Base-by-base conservation (phyloP, 2,329 filamentous ascomycete species). In the Colletotrichum salicis region DNA sequence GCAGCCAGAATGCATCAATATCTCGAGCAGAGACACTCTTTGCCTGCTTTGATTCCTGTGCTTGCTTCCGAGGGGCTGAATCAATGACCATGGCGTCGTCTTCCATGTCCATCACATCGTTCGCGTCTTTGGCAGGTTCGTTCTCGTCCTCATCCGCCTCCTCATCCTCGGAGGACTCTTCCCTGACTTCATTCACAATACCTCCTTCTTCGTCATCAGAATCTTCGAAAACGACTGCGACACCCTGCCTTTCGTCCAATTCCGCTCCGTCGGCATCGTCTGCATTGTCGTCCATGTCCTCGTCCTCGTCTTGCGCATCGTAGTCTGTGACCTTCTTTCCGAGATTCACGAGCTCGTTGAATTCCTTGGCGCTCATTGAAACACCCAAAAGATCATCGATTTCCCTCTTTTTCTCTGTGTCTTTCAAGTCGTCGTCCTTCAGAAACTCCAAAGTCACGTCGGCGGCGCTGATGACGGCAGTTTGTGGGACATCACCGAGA, bases 311-410 rank as follows among this genome's bases (percentile, higher is more conserved):
- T 80, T 98, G 95, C 51, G 94, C 94, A 82, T 98, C 94, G 82
- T 98, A 99, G 81, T 99, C 96, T 61, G 96, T 99, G 74, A 99
- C 97, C 84, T 99, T 99, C 86, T 99, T 99, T 75, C 95, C 94
- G 55, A 99, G 85, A 79, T 98, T 99, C 67, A 98, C 92, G 75
- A 99, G 85, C 84, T 98, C 96, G 79, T 98, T 98, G 85, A 98
- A 99, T 80, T 97, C 92, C 80, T 98, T 97, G 1, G 94, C 90
- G 60, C 88, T 92, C 85, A 98, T 89, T 0, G 91, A 91, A 45
- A 89, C 89, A n/a, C 96, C 96, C 54, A 99, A 83, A 71, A 98
- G 91, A 75, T 98, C 96, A 77, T 99, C 96, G 55, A 98, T 91
- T 80, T 98, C 95, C 83, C 95, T 97, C 86, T 99, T 99, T 86